Base-by-base conservation (phyloP, 306 rosid species). In the Lathyrus sativus region DNA sequence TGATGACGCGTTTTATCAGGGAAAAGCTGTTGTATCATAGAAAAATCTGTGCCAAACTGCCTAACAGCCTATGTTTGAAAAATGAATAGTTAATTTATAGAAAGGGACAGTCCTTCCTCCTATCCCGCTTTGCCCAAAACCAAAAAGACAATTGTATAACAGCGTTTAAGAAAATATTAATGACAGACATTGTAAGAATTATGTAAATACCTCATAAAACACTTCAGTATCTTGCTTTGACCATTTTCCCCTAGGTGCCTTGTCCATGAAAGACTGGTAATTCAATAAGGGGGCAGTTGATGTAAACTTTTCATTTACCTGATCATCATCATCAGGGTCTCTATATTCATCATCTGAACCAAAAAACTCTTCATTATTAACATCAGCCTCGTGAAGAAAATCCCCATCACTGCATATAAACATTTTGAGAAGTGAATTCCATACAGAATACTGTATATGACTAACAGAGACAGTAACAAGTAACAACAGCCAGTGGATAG, bases 231-330 rank as follows among this genome's bases (percentile, higher is more conserved):
- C 99, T 48, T 82, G 85, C 79, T 84, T 84, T 15, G 92, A 73
- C 99, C 99, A 93, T 79, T 85, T 90, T 35, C 78, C 76, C 62
- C 83, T 70, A 12, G 89, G 92, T 66, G 88, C 48, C 85, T 84
- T 93, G 67, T 85, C 77, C 89, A 85, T 86, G 84, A 73, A 93
- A 35, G 96, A 71, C 45, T 87, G 96, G 79, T 88, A 90, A 82
- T 90, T 93, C 55, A 76, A 65, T 65, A 68, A 43, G 59, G 73
- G 5, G 33, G 85, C 3, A 67, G 81, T 75, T 59, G 76, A 50
- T 53, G 78, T 71, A 55, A 74, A 65, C 11, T 26, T 70, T 68
- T 70, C 78, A 48, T n/a, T 72, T 6, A 71, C 72, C 72, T 84
- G 83, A 60, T 84, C 78, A 60, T 84, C 89, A 74, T 75, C 89